Evolutionary conservation across 1,284 basidiomycete genomes (phyloP).

Genomic region (Coniferiporia weirii): DNA sequence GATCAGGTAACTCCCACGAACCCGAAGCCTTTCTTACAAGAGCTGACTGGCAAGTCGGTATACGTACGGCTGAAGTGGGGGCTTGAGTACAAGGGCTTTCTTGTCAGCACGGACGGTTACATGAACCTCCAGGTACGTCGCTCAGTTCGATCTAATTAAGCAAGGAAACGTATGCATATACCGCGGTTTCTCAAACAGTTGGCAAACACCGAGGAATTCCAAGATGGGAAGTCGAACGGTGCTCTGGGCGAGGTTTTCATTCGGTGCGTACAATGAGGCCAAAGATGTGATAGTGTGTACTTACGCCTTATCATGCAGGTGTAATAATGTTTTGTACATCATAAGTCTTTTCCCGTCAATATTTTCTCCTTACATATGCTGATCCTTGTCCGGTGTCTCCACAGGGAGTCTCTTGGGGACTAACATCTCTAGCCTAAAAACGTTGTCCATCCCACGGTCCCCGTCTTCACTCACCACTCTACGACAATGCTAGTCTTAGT

Average conservation of each 20-base stretch:
- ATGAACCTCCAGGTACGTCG: conserved; percentile 94
- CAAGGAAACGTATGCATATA: too few species aligned
- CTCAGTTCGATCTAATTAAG: background rate
- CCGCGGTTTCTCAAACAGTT: conserved; percentile 54
- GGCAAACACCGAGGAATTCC: conserved; percentile 97
- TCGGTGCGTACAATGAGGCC: conserved; percentile 48
- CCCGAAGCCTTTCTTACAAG: conserved; percentile 98
- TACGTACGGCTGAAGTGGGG: conserved; percentile 98
- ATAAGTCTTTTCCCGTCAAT: conserved; percentile 49
- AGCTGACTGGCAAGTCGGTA: conserved; percentile 96
- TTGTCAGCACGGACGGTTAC: conserved; percentile 98
- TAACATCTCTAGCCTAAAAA: background rate
- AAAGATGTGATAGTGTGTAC: conserved; percentile 8
- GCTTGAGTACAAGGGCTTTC: conserved; percentile 97
- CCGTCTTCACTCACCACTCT: too few species aligned
- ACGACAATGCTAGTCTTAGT: background rate
- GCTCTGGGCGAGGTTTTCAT: conserved; percentile 98
- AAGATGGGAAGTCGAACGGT: conserved; percentile 94
- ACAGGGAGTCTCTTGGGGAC: conserved; percentile 15
- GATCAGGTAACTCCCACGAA: conserved; percentile 86
- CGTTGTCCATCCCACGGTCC: background rate
- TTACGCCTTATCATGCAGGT: conserved; percentile 33
- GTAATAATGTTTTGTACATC: conserved; percentile 93
- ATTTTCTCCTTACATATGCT: background rate
- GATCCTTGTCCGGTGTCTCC: background rate